A percentile compares a stretch with the other conserved stretches of the same genome.
Evolutionary conservation across 139 green algal species (phyloP).

Genomic region (Chlorella sp.): DNA sequence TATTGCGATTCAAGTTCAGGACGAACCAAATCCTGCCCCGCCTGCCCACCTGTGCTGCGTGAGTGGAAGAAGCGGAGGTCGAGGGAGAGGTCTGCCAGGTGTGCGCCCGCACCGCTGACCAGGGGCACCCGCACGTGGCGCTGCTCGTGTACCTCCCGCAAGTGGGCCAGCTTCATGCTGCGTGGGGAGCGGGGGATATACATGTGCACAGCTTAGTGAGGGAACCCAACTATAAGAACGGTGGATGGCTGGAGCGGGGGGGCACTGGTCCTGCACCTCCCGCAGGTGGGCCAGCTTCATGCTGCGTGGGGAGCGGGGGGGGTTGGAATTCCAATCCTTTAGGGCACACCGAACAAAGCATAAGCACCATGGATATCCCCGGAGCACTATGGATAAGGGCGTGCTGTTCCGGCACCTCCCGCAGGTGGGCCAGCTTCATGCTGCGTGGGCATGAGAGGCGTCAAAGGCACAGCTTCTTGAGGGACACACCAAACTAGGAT

Average conservation of each 20-base stretch:
- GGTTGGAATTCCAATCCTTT: too few relatives aligned
- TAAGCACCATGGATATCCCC: too few relatives aligned
- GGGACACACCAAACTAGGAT: too few relatives aligned
- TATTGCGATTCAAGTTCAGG: too few relatives aligned
- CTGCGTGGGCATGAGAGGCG: not conserved
- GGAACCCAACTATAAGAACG: too few relatives aligned
- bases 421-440: constrained; percentile 11
- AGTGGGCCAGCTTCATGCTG: constrained; percentile 17
- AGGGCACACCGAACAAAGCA: too few relatives aligned
- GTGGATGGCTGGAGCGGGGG: too few relatives aligned
- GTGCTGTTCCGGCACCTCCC: not conserved
- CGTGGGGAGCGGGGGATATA: not conserved
- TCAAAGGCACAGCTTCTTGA: too few relatives aligned
- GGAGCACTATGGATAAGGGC: too few relatives aligned
- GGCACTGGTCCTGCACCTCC: not conserved
- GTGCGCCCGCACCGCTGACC: not conserved
- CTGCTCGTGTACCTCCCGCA: not conserved
- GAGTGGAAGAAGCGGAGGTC: constrained; percentile 30
- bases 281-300: constrained; percentile 12
- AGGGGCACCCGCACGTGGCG: constrained; percentile 7
- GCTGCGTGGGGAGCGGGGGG: not conserved
- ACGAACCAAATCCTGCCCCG: too few relatives aligned
- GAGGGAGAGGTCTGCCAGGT: constrained; percentile 23
- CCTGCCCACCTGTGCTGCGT: not conserved
- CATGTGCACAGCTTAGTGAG: too few relatives aligned